Base-by-base conservation (phyloP, 805 yeast species). In the Suhomyces kilbournensis region DNA sequence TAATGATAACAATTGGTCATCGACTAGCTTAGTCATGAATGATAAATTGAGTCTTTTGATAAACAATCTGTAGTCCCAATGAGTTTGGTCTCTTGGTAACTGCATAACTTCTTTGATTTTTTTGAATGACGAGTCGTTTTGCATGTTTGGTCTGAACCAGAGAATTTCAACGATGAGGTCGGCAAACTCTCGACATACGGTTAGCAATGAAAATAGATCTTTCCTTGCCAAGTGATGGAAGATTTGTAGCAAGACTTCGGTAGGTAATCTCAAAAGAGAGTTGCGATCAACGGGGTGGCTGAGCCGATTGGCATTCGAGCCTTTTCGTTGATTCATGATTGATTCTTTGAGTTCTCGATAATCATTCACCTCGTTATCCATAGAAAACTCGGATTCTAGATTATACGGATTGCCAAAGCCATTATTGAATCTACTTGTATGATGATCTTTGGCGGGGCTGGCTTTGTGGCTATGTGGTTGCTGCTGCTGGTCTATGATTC, bases 71-170 rank as follows among this genome's bases (percentile, higher is more conserved):
- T 84, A 88, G 66, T 84, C 83, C 84, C 88, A 86, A 58, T 76
- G 78, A 1, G 89, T 83, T 39, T 69, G 62, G 4, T 56, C 64
- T 50, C 75, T 68, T 17, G 83, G 81, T 44, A 72, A 72, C 48
- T 59, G 62, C 78, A 86, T 79, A 43, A 90, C 82, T 44, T 74
- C 70, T 46, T 79, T 72, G 47, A 91, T 78, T 55, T 80, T 80
- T 44, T 69, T 68, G 57, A 83, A 79, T 2, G 84, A 75, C 2
- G 65, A 53, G 45, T 75, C 77, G 54, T 76, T 75, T 55, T 79
- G 81, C 67, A 89, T 77, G 43, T 81, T 81, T 3, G 97, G 97
- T 53, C 98, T 80, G 64, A 89, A 88, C 96, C 97, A 92, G 28
- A 92, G 72, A 42, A 86, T 76, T 61, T 89, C 96, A 9, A 90